A percentile compares a stretch with the other conserved stretches of the same genome.
phyloP scores from a whole-genome alignment of 345 rosid genomes.

The Eucalyptus microcorys region DNA sequence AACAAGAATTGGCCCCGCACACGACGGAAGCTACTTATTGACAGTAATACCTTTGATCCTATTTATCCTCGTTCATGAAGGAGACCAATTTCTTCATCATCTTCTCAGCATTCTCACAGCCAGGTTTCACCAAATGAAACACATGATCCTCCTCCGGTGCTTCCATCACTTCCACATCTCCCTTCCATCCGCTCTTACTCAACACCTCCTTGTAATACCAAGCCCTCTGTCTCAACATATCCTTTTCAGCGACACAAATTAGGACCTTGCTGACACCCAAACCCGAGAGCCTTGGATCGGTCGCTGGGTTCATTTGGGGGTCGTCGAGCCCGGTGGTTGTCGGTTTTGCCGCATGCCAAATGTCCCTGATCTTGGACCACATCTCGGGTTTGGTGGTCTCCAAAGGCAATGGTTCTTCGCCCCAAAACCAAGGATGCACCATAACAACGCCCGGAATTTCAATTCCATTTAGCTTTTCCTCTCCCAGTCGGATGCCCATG shows the following conservation, averaged over 20 bases:
- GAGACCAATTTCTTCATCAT: slow-evolving; percentile 8
- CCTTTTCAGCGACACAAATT: slow-evolving; percentile 19
- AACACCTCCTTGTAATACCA: slow-evolving; percentile 4
- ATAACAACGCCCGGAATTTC: slow-evolving; percentile 2
- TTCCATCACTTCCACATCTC: slow-evolving; percentile 11
- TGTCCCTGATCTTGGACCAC: neutral
- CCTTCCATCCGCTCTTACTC: slow-evolving; percentile 12
- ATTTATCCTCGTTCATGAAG: neutral
- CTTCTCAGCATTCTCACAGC: slow-evolving; percentile 1
- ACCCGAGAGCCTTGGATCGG: slow-evolving; percentile 1
- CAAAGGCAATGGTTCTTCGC: neutral
- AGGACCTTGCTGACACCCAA: slow-evolving; percentile 10
- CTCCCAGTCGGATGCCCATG: neutral
- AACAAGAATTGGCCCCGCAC: neutral
- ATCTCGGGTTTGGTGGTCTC: neutral
- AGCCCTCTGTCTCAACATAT: slow-evolving; percentile 6
- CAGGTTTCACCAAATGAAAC: slow-evolving; percentile 16
- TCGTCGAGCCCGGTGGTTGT: slow-evolving; percentile 6
- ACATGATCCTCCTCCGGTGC: slow-evolving; percentile 17
- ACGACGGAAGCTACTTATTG: neutral
- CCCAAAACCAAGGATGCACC: slow-evolving; percentile 23
- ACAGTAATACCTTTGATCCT: neutral
- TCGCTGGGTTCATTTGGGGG: slow-evolving; percentile 11
- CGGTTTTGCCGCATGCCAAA: slow-evolving; percentile 12
- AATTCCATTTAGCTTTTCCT: neutral